These are phyloP conservation scores for Colletotrichum nymphaeae DNA, from an alignment of 2,329 filamentous ascomycete genomes.

Conservation along the genomic window DNA sequence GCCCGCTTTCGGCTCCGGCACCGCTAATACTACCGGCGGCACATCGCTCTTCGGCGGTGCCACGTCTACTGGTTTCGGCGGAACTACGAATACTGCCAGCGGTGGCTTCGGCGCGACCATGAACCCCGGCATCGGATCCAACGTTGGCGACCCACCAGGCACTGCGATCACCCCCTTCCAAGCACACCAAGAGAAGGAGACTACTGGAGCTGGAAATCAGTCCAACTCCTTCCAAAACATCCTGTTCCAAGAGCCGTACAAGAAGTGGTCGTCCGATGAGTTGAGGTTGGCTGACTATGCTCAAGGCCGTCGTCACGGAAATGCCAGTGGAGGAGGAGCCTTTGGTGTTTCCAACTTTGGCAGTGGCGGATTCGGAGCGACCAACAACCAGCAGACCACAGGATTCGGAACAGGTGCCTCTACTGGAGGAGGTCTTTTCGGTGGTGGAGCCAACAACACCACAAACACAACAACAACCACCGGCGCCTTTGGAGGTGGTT, in stretches of 20 bases:
- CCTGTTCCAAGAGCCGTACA: constrained; percentile 81
- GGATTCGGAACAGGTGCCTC: constrained; percentile 54
- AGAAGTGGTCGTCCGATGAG: constrained; percentile 91
- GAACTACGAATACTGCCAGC: constrained; percentile 45
- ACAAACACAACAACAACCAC: constrained; percentile 30
- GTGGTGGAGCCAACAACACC: constrained; percentile 41
- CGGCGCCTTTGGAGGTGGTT: constrained; percentile 38
- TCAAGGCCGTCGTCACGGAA: constrained; percentile 86
- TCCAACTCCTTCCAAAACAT: constrained; percentile 81
- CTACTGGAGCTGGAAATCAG: constrained; percentile 61
- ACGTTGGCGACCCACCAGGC: constrained; percentile 71
- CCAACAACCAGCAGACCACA: constrained; percentile 49
- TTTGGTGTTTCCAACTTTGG: constrained; percentile 76
- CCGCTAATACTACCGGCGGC: constrained; percentile 53
- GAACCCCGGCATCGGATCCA: constrained; percentile 64
- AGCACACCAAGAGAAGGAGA: constrained; percentile 79
- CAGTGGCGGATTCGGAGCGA: constrained; percentile 57
- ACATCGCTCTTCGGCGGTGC: constrained; percentile 60
- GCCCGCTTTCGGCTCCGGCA: constrained; percentile 60
- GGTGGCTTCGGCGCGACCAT: constrained; percentile 55
- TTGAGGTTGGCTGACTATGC: constrained; percentile 87
- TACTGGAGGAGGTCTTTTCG: constrained; percentile 53
- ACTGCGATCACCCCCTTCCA: constrained; percentile 78
- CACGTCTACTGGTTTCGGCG: constrained; percentile 50
- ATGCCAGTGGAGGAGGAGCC: constrained; percentile 83